These are phyloP conservation scores for Ceratocystis alfenasii DNA, from an alignment of 2,329 filamentous ascomycete genomes.

Conservation along the genomic window DNA sequence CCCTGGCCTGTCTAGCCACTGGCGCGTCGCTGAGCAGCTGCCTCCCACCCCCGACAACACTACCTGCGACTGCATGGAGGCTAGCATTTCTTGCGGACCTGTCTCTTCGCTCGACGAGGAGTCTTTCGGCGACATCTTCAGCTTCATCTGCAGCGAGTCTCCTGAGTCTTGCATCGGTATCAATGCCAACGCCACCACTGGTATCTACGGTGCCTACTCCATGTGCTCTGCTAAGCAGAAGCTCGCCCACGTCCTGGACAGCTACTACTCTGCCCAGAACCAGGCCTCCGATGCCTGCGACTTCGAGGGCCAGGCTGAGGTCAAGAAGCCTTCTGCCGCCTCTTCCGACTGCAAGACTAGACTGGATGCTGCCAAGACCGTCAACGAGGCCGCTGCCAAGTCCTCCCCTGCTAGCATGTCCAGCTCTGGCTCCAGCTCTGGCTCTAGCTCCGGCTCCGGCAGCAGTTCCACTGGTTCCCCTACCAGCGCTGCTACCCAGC, in stretches of 20 bases:
- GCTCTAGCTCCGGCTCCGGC: background rate
- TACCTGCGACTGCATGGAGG: constrained; percentile 78
- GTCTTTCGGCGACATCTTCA: constrained; percentile 58
- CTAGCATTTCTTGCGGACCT: constrained; percentile 59
- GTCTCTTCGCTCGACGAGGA: constrained; percentile 43
- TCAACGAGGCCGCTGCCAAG: constrained; percentile 36
- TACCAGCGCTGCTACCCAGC: constrained; percentile 13
- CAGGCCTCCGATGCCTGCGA: constrained; percentile 49
- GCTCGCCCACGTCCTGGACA: constrained; percentile 61
- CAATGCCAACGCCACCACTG: constrained; percentile 51
- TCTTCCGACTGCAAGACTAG: constrained; percentile 45
- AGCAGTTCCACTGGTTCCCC: background rate
- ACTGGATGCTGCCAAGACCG: constrained; percentile 51
- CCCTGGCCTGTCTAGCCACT: constrained; percentile 52
- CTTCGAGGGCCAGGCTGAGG: constrained; percentile 55
- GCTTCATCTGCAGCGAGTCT: constrained; percentile 53
- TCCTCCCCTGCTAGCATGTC: constrained; percentile 17
- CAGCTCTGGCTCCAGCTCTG: constrained; percentile 11
- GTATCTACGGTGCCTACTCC: constrained; percentile 63
- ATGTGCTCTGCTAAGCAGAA: constrained; percentile 62
- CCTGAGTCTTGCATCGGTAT: constrained; percentile 54
- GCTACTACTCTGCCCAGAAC: constrained; percentile 53
- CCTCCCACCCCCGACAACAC: constrained; percentile 68
- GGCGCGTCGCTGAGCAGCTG: constrained; percentile 58
- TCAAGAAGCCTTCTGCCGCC: constrained; percentile 37